Percentiles rank a stretch among this genome's conserved stretches.
These are phyloP conservation scores for Eleusine coracana DNA, from an alignment of 176 grass and related monocot genomes.

Conservation along the genomic window DNA sequence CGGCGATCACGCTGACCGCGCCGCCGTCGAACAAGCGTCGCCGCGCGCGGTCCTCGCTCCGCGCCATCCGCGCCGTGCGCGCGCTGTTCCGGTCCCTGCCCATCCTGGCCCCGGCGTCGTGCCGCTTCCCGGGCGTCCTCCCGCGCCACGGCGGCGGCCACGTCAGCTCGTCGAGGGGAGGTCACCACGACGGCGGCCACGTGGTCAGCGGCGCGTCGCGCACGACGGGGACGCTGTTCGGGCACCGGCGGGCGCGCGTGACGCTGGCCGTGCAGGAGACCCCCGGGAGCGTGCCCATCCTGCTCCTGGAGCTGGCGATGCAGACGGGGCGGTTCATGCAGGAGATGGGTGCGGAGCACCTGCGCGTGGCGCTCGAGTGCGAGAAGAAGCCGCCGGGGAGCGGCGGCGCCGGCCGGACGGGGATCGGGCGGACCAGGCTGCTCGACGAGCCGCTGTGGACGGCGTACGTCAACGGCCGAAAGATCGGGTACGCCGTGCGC, in stretches of 20 bases:
- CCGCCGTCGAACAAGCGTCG: conserved; percentile 59
- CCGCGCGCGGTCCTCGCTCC: conserved; percentile 47
- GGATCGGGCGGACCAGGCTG: conserved; percentile 52
- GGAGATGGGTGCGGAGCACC: conserved; percentile 89
- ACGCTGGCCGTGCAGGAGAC: conserved; percentile 89
- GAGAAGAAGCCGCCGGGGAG: conserved; percentile 66
- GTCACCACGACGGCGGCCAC: conserved; percentile 51
- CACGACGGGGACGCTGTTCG: conserved; percentile 88
- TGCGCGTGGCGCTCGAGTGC: conserved; percentile 85
- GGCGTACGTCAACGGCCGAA: conserved; percentile 85
- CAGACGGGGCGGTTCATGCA: conserved; percentile 93
- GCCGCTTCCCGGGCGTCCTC: conserved; percentile 64
- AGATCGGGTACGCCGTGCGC: conserved; percentile 78
- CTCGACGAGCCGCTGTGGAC: conserved; percentile 92
- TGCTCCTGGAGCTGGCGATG: conserved; percentile 88
- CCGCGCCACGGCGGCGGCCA: conserved; percentile 39
- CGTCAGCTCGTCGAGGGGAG: not conserved
- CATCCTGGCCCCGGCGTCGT: conserved; percentile 75
- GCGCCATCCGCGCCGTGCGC: conserved; percentile 72
- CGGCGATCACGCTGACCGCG: conserved; percentile 67
- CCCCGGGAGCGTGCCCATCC: conserved; percentile 76
- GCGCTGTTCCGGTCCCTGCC: conserved; percentile 83
- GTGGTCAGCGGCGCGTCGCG: conserved; percentile 58
- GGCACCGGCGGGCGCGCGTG: conserved; percentile 76
- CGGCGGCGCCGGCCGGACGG: conserved; percentile 22